A percentile compares a stretch with the other conserved stretches of the same genome.
Conservation (phyloP, 2,329 filamentous ascomycete species). For the Paecilomyces fulvus region DNA sequence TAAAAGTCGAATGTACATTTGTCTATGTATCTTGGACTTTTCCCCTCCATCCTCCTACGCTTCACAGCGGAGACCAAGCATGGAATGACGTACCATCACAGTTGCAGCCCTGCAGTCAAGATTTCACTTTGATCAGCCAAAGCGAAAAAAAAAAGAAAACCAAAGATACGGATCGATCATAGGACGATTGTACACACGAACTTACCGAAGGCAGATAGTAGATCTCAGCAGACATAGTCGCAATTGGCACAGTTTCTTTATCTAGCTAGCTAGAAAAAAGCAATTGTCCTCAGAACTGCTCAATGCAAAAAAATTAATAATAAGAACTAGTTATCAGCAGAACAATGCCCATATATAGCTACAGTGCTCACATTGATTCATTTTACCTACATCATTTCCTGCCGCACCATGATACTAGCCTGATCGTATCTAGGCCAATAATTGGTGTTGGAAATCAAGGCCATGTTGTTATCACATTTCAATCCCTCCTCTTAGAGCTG, state of each 20-base stretch:
- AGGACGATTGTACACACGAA: background rate
- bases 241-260: background rate
- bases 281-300: background rate
- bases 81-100: background rate
- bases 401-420: background rate
- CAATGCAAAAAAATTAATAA: background rate
- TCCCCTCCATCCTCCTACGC: too few species aligned
- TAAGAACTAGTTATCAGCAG: background rate
- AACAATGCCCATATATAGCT: background rate
- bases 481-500: background rate
- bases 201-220: background rate
- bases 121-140: background rate
- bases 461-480: background rate
- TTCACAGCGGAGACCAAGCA: too few species aligned
- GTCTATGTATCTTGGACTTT: too few species aligned
- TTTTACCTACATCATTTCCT: background rate
- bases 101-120: background rate
- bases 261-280: background rate
- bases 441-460: background rate
- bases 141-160: too few species aligned
- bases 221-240: background rate
- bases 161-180: background rate
- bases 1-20: too few species aligned
- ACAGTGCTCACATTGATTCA: background rate
- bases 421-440: background rate